phyloP scores from a whole-genome alignment of 352 stramenopile genomes.

The Phytophthora fragariaefolia region DNA sequence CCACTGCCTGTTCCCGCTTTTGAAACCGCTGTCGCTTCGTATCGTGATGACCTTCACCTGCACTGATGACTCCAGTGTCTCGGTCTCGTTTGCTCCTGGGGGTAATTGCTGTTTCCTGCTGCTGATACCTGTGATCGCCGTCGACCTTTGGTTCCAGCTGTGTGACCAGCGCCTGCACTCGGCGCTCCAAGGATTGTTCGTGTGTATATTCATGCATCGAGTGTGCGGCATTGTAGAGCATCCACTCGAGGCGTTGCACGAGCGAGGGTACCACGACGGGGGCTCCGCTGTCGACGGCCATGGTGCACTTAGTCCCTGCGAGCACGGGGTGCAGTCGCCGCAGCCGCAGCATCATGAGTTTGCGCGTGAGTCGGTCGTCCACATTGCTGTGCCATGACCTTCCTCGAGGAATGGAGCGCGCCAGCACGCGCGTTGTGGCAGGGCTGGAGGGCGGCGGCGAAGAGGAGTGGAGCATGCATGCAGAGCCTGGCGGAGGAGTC shows the following conservation, averaged over 20 bases:
- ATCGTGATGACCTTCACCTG: background rate
- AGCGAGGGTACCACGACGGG: constrained; percentile 37
- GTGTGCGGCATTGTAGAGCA: constrained; percentile 70
- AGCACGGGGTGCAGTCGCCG: constrained; percentile 37
- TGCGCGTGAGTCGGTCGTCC: constrained; percentile 39
- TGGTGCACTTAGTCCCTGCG: constrained; percentile 20
- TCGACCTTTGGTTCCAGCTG: constrained; percentile 42
- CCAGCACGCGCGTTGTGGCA: constrained; percentile 10
- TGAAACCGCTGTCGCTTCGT: constrained; percentile 24
- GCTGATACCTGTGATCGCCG: constrained; percentile 6
- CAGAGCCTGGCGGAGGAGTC: constrained; percentile 13
- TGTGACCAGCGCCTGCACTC: constrained; percentile 74
- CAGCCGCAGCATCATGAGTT: constrained; percentile 46
- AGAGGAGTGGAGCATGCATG: constrained; percentile 24
- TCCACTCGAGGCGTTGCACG: constrained; percentile 74
- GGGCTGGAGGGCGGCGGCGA: constrained; percentile 7
- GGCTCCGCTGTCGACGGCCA: constrained; percentile 7
- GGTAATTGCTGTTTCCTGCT: too few relatives aligned
- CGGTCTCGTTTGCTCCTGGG: constrained; percentile 20
- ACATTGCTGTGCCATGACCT: constrained; percentile 38
- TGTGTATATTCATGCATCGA: constrained; percentile 76
- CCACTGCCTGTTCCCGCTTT: background rate
- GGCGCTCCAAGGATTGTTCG: constrained; percentile 65
- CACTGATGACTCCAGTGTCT: background rate
- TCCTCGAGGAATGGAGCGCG: constrained; percentile 11